Conservation (phyloP, 495 filamentous ascomycete genomes). For the Massariosphaeria phaeospora region DNA sequence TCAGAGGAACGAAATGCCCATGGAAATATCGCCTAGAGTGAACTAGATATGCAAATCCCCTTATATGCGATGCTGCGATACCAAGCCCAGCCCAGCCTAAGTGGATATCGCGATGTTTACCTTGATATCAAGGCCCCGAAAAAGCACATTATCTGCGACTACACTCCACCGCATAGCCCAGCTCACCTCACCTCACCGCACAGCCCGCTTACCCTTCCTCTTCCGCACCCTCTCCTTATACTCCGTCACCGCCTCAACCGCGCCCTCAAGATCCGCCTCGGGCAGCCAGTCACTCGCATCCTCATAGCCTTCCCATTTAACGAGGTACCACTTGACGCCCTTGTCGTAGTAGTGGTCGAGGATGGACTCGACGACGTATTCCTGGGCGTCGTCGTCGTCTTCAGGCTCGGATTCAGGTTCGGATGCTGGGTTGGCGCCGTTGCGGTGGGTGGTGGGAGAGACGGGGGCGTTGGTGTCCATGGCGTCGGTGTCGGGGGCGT, state of each 20-base stretch:
- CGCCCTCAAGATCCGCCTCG: slow-evolving; percentile 7
- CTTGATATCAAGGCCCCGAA: no score
- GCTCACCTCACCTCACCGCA: slow-evolving; percentile 1
- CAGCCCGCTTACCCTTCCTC: slow-evolving; percentile 5
- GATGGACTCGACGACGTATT: slow-evolving; percentile 13
- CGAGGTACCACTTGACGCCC: slow-evolving; percentile 14
- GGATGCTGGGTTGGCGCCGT: no score
- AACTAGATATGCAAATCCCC: no score
- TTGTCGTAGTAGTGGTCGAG: slow-evolving; percentile 6
- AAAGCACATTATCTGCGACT: no score
- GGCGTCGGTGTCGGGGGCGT: not conserved
- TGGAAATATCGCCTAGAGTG: no score
- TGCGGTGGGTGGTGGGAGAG: not conserved
- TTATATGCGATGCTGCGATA: no score
- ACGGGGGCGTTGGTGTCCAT: slow-evolving; percentile 7
- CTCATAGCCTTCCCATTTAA: slow-evolving; percentile 18
- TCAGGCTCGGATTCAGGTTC: no score
- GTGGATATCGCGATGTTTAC: no score
- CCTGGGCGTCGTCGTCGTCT: slow-evolving; percentile 2
- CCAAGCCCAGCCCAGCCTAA: no score
- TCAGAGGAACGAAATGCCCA: no score
- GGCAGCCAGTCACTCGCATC: slow-evolving; percentile 15
- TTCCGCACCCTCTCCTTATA: slow-evolving; percentile 6
- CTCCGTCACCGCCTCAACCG: slow-evolving; percentile 4
- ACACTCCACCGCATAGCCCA: no score